Conservation (phyloP, 2,329 filamentous ascomycete species). For the Fusarium ramigenum region DNA sequence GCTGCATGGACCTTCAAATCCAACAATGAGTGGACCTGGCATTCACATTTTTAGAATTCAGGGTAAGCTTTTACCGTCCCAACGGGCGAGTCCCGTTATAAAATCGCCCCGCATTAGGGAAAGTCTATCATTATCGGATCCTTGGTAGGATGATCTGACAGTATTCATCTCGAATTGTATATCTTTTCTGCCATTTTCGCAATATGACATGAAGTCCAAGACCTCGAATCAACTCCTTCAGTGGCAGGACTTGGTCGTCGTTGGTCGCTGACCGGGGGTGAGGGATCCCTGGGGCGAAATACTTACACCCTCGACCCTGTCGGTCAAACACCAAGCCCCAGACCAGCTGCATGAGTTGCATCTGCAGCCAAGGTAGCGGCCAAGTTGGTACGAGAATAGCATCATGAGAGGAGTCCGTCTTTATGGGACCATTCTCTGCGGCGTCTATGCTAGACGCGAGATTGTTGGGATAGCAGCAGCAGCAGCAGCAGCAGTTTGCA, state of each 20-base stretch:
- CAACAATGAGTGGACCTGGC: conserved; percentile 10
- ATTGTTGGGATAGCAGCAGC: background rate
- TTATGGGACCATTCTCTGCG: background rate
- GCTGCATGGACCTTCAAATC: conserved; percentile 8
- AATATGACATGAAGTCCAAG: conserved; percentile 1
- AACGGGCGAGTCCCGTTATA: conserved; percentile 13
- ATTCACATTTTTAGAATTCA: conserved; percentile 4
- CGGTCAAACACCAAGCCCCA: conserved; percentile 23
- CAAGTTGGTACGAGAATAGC: conserved; percentile 34
- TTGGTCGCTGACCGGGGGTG: conserved; percentile 24
- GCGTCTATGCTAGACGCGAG: conserved; percentile 35
- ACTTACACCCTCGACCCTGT: background rate
- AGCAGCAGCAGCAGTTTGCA: background rate
- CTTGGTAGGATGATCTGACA: conserved; percentile 29
- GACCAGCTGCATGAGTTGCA: conserved; percentile 34
- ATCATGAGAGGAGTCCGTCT: conserved; percentile 16
- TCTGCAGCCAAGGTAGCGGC: conserved; percentile 16
- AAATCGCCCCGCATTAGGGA: conserved; percentile 11
- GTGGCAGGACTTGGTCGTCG: conserved; percentile 12
- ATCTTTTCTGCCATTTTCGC: background rate
- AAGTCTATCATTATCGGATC: conserved; percentile 11
- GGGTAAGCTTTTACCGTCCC: background rate
- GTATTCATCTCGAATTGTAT: conserved; percentile 3
- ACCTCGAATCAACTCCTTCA: conserved; percentile 27
- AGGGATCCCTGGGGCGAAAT: conserved; percentile 26